Conservation (phyloP, 1,139 yeast genomes). For the Pichia sp. region DNA sequence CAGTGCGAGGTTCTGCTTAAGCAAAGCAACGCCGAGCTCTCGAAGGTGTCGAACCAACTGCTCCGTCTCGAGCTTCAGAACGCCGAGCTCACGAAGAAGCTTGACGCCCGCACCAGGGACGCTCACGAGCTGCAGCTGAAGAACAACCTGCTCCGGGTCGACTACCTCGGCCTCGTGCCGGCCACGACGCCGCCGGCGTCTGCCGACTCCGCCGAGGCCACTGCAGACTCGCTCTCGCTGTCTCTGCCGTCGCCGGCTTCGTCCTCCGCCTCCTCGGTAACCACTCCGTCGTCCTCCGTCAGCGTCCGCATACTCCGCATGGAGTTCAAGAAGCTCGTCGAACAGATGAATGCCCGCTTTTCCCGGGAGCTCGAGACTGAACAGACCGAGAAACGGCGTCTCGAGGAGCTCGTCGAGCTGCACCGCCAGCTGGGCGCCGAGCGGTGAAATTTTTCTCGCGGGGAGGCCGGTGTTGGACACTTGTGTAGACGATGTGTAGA, state of each 20-base stretch:
- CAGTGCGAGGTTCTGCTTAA: slow-evolving; percentile 6
- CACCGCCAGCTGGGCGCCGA: background rate
- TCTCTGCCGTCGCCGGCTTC: background rate
- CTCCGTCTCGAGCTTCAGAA: slow-evolving; percentile 30
- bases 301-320: slow-evolving; percentile 46
- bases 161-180: slow-evolving; percentile 37
- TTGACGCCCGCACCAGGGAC: slow-evolving; percentile 43
- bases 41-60: background rate
- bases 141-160: slow-evolving; percentile 46
- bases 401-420: background rate
- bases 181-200: background rate
- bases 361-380: slow-evolving; percentile 29
- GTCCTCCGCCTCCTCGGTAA: background rate
- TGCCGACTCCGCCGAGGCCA: background rate
- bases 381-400: background rate
- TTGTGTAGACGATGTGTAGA: background rate
- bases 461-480: background rate
- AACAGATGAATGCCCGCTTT: slow-evolving; percentile 58
- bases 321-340: slow-evolving; percentile 66
- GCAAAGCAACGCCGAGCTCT: slow-evolving; percentile 2
- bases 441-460: background rate
- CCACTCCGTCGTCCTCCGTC: slow-evolving; percentile 16
- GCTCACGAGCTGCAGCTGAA: slow-evolving; percentile 45
- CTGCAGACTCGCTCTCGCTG: background rate
- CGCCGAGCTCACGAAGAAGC: slow-evolving; percentile 30